Conservation (phyloP, 805 yeast species). For the Candida schatavii region DNA sequence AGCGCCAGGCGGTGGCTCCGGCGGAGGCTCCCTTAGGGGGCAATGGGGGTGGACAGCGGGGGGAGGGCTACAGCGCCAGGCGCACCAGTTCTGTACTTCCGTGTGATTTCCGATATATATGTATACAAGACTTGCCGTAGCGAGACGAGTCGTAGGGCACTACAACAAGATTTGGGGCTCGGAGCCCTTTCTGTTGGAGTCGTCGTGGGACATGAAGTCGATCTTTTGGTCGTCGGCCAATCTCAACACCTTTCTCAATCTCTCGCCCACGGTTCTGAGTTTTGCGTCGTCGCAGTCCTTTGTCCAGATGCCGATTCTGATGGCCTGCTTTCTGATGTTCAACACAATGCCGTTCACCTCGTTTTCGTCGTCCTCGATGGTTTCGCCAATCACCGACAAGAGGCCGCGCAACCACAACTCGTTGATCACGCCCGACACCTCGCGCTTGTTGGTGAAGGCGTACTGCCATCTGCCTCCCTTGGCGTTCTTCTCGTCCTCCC, state of each 20-base stretch:
- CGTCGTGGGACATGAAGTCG: conserved; percentile 75
- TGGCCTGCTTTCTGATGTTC: conserved; percentile 77
- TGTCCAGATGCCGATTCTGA: conserved; percentile 92
- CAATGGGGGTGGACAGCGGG: no score
- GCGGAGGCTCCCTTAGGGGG: no score
- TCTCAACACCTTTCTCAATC: conserved; percentile 81
- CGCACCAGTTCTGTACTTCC: neutral
- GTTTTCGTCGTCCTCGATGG: conserved; percentile 77
- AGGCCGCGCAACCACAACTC: conserved; percentile 90
- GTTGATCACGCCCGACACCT: conserved; percentile 60
- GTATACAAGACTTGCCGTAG: no score
- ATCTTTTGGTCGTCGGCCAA: conserved; percentile 70
- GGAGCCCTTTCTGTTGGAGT: conserved; percentile 40
- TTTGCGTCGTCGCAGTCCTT: conserved; percentile 64
- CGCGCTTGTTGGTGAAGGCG: conserved; percentile 67
- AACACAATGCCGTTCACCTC: conserved; percentile 94
- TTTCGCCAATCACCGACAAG: conserved; percentile 91
- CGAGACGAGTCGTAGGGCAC: no score
- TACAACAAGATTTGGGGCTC: conserved; percentile 34
- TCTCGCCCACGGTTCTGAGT: conserved; percentile 74
- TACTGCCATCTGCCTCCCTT: conserved; percentile 90
- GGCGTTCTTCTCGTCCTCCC: conserved; percentile 90
- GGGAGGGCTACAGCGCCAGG: neutral
- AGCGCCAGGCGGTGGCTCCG: no score
- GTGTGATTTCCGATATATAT: no score